Evolutionary conservation across 2,329 filamentous ascomycete genomes (phyloP).

Genomic region (Lasiodiplodia gonubiensis): DNA sequence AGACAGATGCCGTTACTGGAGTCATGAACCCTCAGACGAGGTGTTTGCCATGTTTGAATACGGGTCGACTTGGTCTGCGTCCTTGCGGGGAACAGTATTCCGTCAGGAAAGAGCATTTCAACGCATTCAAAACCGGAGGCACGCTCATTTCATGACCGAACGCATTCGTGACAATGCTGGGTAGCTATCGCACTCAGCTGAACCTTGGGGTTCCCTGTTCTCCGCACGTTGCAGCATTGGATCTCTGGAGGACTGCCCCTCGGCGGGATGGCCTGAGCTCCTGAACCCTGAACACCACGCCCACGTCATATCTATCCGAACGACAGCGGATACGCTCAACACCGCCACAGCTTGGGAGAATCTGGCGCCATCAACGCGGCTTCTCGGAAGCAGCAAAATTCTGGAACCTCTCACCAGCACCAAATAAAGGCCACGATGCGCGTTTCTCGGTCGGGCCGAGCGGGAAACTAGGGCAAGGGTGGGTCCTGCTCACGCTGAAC

Average conservation of each 20-base stretch:
- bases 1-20: no score
- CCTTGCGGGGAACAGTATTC: no score
- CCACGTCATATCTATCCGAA: background rate
- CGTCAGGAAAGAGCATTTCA: no score
- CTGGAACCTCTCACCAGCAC: background rate
- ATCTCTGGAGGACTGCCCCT: no score
- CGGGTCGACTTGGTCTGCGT: no score
- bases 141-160: no score
- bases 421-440: constrained; percentile 20
- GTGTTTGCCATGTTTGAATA: no score
- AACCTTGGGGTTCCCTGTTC: background rate
- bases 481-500: background rate
- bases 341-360: constrained; percentile 7
- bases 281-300: constrained; percentile 5
- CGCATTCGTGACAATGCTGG: no score
- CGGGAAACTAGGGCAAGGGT: constrained; percentile 18
- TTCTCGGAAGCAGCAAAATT: constrained; percentile 15
- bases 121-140: no score
- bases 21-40: no score
- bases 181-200: background rate
- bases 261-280: constrained; percentile 1
- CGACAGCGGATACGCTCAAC: constrained; percentile 1
- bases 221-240: background rate
- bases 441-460: constrained; percentile 16
- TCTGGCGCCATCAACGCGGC: background rate